phyloP scores from a whole-genome alignment of 2,329 filamentous ascomycete species.

The Trichoderma asperellum region DNA sequence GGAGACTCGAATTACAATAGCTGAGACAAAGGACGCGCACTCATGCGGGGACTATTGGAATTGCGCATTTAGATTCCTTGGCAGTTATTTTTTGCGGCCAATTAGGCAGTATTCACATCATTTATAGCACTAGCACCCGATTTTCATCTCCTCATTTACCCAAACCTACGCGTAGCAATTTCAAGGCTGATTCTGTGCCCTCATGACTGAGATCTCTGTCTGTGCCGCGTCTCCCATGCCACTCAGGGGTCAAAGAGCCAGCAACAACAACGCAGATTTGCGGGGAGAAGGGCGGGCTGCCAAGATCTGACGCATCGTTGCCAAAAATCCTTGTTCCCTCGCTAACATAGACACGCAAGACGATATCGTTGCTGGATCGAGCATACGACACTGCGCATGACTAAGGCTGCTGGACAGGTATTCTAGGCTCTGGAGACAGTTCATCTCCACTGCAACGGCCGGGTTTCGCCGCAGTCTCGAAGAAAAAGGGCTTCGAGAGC shows the following conservation, averaged over 20 bases:
- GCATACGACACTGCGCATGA: not conserved
- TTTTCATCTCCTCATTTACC: not conserved
- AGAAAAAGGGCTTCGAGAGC: not conserved
- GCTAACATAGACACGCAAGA: not conserved
- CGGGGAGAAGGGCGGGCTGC: conserved; percentile 10
- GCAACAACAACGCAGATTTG: not conserved
- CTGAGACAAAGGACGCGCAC: not conserved
- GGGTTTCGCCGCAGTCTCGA: not conserved
- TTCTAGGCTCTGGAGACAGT: no score
- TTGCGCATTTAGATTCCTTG: not conserved
- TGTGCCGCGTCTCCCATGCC: conserved; percentile 9
- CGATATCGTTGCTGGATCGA: not conserved
- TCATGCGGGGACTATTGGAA: not conserved
- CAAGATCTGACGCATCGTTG: not conserved
- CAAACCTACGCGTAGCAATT: not conserved
- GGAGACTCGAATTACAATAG: not conserved
- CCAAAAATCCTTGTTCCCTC: conserved; percentile 1
- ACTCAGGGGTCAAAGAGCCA: not conserved
- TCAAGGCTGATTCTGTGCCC: not conserved
- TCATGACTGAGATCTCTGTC: not conserved
- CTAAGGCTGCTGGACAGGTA: not conserved
- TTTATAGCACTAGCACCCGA: not conserved
- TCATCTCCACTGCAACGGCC: no score
- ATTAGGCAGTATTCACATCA: not conserved
- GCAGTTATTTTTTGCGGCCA: not conserved